Conservation (phyloP, 148 eudicot genomes). For the Bassia scoparia region DNA sequence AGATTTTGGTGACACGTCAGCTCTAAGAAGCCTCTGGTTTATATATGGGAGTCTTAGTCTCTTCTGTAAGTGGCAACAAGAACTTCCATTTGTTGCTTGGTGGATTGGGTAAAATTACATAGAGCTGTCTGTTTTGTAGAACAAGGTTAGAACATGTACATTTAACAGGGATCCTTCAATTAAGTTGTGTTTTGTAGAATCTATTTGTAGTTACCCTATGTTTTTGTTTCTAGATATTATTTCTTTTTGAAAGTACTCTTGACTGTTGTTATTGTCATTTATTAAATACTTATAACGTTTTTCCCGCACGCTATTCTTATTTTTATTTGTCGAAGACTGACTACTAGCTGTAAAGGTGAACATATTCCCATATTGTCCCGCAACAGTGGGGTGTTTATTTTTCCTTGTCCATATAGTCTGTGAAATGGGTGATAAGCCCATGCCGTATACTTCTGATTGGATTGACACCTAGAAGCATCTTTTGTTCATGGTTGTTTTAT, state of each 20-base stretch:
- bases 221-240: too few species aligned
- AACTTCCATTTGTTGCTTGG: background rate
- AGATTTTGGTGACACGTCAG: background rate
- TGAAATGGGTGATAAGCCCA: background rate
- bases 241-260: too few species aligned
- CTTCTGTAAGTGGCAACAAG: background rate
- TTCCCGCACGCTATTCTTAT: background rate
- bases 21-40: background rate
- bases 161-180: background rate
- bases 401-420: background rate
- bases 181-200: background rate
- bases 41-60: background rate
- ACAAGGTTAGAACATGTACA: background rate
- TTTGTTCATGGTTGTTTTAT: background rate
- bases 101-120: background rate
- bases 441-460: slow-evolving; percentile 1
- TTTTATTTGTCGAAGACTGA: background rate
- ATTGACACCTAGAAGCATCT: background rate
- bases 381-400: background rate
- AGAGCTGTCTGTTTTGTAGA: background rate
- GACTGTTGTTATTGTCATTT: background rate
- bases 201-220: too few species aligned
- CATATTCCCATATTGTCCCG: background rate
- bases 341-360: background rate
- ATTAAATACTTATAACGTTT: background rate